Percentiles rank a stretch among this genome's conserved stretches.
phyloP scores from a whole-genome alignment of 1,284 basidiomycete genomes.

The Cryptococcus wingfieldii region DNA sequence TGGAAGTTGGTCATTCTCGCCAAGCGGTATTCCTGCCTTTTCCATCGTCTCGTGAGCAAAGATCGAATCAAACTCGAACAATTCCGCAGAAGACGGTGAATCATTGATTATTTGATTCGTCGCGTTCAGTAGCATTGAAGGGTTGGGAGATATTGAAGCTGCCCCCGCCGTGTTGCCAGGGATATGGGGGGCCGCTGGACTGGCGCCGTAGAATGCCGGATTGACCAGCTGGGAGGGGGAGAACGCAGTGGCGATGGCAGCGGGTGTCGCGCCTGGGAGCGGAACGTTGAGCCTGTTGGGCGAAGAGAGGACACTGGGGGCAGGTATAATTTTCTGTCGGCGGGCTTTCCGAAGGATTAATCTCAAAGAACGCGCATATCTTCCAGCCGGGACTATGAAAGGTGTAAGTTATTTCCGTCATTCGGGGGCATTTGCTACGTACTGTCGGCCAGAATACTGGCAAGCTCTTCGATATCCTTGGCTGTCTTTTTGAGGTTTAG shows the following conservation, averaged over 20 bases:
- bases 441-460: constrained; percentile 71
- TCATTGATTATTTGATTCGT: constrained; percentile 40
- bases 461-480: constrained; percentile 70
- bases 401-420: neutral
- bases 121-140: constrained; percentile 24
- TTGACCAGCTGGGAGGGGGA: constrained; percentile 25
- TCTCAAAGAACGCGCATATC: constrained; percentile 80
- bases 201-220: constrained; percentile 16
- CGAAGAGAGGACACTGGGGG: constrained; percentile 41
- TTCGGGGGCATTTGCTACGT: constrained; percentile 21
- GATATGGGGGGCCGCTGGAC: neutral
- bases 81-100: constrained; percentile 40
- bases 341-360: constrained; percentile 77
- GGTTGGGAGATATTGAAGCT: constrained; percentile 12
- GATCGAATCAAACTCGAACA: constrained; percentile 46
- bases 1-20: constrained; percentile 44
- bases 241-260: constrained; percentile 11
- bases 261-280: constrained; percentile 11
- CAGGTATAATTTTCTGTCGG: constrained; percentile 58
- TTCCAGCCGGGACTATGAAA: constrained; percentile 72
- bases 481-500: constrained; percentile 72
- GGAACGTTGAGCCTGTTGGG: constrained; percentile 20
- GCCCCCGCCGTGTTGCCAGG: constrained; percentile 2
- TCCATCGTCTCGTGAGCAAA: constrained; percentile 48
- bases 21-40: constrained; percentile 40